Conservation (phyloP, 2,329 filamentous ascomycete genomes). For the Periconia sp. region DNA sequence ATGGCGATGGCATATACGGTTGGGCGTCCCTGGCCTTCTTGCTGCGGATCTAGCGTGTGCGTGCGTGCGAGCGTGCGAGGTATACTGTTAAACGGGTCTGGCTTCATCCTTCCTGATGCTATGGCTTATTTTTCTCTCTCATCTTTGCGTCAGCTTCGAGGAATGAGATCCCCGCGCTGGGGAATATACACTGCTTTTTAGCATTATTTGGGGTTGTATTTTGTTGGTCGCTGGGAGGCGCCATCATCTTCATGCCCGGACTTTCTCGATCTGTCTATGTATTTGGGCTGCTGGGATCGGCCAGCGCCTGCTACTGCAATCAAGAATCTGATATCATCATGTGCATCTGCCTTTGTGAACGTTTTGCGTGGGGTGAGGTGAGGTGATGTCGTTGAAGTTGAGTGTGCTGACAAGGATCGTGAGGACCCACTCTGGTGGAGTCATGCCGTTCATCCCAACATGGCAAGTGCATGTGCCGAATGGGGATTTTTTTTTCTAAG, state of each 20-base stretch:
- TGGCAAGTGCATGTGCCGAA: too few relatives aligned
- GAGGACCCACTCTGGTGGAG: background rate
- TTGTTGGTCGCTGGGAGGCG: background rate
- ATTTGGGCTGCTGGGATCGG: background rate
- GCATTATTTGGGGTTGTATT: background rate
- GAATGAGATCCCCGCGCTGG: background rate
- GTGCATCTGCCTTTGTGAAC: too few relatives aligned
- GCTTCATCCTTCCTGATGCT: background rate
- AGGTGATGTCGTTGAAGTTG: background rate
- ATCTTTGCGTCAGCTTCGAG: too few relatives aligned
- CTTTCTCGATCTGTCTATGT: too few relatives aligned
- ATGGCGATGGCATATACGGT: constrained; percentile 8
- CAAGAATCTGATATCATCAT: background rate
- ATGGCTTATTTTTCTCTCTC: background rate
- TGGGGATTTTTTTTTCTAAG: too few relatives aligned
- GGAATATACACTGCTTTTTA: background rate
- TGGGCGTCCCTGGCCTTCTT: background rate
- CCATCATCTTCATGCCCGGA: background rate
- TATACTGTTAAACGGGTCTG: background rate
- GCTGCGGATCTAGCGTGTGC: background rate
- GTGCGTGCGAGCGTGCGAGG: background rate
- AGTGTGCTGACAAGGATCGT: background rate
- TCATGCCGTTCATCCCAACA: background rate
- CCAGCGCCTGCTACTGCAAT: background rate
- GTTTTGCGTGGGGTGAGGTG: background rate